Base-by-base conservation (phyloP, 495 filamentous ascomycete species). In the Diplogelasinospora grovesii region DNA sequence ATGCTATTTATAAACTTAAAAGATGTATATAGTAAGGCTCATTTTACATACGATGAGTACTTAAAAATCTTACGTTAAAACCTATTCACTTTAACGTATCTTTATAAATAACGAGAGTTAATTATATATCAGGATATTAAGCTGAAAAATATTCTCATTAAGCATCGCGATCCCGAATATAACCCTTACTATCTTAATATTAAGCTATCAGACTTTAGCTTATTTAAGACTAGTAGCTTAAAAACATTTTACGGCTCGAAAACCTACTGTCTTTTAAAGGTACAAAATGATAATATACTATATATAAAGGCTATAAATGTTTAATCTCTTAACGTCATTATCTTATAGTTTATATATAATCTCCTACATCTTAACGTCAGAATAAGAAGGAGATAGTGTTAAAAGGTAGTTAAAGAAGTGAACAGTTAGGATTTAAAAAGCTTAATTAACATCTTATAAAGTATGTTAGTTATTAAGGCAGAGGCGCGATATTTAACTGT, bases 271-370 rank as follows among this genome's bases (percentile, higher is more conserved):
- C 24, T 25, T 2, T 25, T 25, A 23, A 25, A 39, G 36, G 13
- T 39, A 20, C 10, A 16, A 13, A 2, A 7, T 8, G 15, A 29
- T 23, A 16, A n/a, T 21, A 8, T 9, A 4, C 18, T 9, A 21
- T 36, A 47, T 28, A 41, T 32, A 13, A 14, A 27, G 28, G 44
- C 37, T 18, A 31, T 41, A 2, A 38, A 47, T 27, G 41, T 47
- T 13, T 47, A 32, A 32, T 47, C 44, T 29, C 44, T 47, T 24
- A 32, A 25, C 14, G 37, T 41, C 6, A 32, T 47, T 9, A 41
- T 47, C 15, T 9, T 41, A 6, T 30, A 18, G 20, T 34, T 41
- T 32, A 14, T 21, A 23, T 39, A 46, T 20, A 10, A 20, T 16
- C 43, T 46, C 14, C 43, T 36, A 15, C 5, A 20, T 36, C 41